phyloP scores from a whole-genome alignment of 2,329 filamentous ascomycete genomes.

The Drechslerella coelobrocha region DNA sequence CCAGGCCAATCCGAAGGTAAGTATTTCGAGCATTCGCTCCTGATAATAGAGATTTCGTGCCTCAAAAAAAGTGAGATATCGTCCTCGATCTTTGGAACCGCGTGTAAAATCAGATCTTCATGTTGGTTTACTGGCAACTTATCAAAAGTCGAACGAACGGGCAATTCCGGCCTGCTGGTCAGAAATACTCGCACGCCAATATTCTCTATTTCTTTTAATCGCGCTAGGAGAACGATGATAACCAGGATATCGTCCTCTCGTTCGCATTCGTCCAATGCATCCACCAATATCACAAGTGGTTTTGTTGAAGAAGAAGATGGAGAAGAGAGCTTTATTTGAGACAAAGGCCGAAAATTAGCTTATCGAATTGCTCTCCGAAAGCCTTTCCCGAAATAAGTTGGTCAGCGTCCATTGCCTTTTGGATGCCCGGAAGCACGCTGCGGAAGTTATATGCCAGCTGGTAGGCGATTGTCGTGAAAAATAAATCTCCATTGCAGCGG shows the following conservation, averaged over 20 bases:
- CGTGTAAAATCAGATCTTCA: constrained; percentile 58
- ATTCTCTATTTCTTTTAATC: constrained; percentile 24
- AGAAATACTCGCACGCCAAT: constrained; percentile 57
- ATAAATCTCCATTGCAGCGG: constrained; percentile 3
- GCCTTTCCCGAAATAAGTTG: background rate
- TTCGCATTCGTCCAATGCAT: constrained; percentile 58
- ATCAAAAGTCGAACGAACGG: constrained; percentile 58
- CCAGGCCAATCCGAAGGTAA: constrained; percentile 42
- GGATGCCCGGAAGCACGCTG: background rate
- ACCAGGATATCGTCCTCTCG: constrained; percentile 55
- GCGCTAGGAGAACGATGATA: constrained; percentile 56
- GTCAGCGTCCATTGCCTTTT: background rate
- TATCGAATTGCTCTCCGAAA: constrained; percentile 7
- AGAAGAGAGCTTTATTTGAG: background rate
- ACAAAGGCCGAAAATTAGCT: constrained; percentile 12
- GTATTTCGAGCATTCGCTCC: constrained; percentile 45
- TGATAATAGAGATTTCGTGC: constrained; percentile 56
- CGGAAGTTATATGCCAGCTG: constrained; percentile 4
- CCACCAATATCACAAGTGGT: constrained; percentile 52
- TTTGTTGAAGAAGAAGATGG: background rate
- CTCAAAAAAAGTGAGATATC: constrained; percentile 59
- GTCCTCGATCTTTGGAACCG: constrained; percentile 56
- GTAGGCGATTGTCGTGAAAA: constrained; percentile 18
- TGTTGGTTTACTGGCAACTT: constrained; percentile 54
- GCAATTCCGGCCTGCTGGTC: constrained; percentile 60